phyloP scores from a whole-genome alignment of 2,329 filamentous ascomycete genomes.

The Colletotrichum agaves region DNA sequence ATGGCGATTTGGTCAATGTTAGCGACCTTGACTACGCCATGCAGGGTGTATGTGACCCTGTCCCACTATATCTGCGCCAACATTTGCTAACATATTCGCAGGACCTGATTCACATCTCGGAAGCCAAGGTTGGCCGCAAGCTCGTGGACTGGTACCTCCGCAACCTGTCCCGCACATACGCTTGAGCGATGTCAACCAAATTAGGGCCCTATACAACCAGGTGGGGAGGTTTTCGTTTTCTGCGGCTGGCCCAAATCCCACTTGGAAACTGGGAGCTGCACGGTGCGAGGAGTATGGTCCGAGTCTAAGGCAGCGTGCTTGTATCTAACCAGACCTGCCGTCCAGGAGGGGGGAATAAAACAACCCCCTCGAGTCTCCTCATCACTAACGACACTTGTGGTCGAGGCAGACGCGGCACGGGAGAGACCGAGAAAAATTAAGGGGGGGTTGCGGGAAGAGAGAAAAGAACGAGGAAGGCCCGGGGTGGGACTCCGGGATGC shows the following conservation, averaged over 20 bases:
- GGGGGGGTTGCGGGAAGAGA: neutral
- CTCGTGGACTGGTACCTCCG: conserved; percentile 99
- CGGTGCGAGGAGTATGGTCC: conserved; percentile 13
- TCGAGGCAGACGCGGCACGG: conserved; percentile 22
- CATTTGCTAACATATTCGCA: conserved; percentile 47
- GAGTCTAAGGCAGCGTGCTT: neutral
- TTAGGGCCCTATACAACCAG: conserved; percentile 23
- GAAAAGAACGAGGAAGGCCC: conserved; percentile 16
- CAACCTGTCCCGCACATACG: conserved; percentile 96
- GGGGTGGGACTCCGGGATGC: conserved; percentile 21
- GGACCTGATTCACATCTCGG: conserved; percentile 98
- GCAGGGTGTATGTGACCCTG: conserved; percentile 76
- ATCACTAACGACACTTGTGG: conserved; percentile 31
- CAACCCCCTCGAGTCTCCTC: conserved; percentile 4
- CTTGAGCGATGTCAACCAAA: conserved; percentile 46
- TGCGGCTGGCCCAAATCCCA: conserved; percentile 22
- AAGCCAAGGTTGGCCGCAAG: conserved; percentile 97
- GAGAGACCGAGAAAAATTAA: neutral
- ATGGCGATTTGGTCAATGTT: conserved; percentile 91
- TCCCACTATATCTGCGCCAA: conserved; percentile 42
- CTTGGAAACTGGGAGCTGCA: neutral
- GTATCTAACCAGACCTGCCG: conserved; percentile 15
- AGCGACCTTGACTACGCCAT: conserved; percentile 98
- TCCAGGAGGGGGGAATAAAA: neutral
- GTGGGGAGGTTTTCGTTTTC: neutral